Percentiles rank a stretch among this genome's conserved stretches.
Conservation (phyloP, 169 alveolate species). For the Plasmodium gonderi region DNA sequence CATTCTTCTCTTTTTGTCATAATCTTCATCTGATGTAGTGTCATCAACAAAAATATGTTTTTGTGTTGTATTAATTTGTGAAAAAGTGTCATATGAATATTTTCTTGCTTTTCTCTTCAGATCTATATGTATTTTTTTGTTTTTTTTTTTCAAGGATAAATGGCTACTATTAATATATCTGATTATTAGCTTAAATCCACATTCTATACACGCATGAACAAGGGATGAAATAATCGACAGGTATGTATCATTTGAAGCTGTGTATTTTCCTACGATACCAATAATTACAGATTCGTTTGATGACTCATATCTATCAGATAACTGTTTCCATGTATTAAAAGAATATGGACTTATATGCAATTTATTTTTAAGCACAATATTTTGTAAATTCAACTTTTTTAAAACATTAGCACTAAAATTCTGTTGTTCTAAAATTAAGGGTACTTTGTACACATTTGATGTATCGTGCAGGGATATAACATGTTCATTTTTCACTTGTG, state of each 20-base stretch:
- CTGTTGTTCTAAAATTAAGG: slow-evolving; percentile 87
- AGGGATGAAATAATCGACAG: slow-evolving; percentile 93
- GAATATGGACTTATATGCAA: slow-evolving; percentile 65
- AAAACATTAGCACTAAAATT: slow-evolving; percentile 77
- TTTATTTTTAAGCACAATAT: slow-evolving; percentile 50
- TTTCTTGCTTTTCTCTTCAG: slow-evolving; percentile 18
- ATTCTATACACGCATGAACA: slow-evolving; percentile 93
- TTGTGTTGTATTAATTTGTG: neutral
- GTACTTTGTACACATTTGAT: slow-evolving; percentile 83
- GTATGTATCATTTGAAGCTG: slow-evolving; percentile 93
- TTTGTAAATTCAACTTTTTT: slow-evolving; percentile 65
- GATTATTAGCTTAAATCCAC: slow-evolving; percentile 82
- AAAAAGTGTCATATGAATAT: slow-evolving; percentile 5
- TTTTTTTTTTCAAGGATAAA: slow-evolving; percentile 77
- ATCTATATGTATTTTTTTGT: slow-evolving; percentile 43
- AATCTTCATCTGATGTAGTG: slow-evolving; percentile 75
- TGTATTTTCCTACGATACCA: slow-evolving; percentile 95
- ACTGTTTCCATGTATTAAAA: slow-evolving; percentile 79
- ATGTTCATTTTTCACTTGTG: slow-evolving; percentile 87
- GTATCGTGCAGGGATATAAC: slow-evolving; percentile 77
- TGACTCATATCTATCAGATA: slow-evolving; percentile 68
- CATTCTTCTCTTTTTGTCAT: slow-evolving; percentile 58
- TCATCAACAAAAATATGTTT: slow-evolving; percentile 52
- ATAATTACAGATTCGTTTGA: slow-evolving; percentile 80
- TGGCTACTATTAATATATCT: slow-evolving; percentile 87